These are phyloP conservation scores for Colletotrichum higginsianum DNA, from an alignment of 2,329 filamentous ascomycete species.

Conservation along the genomic window DNA sequence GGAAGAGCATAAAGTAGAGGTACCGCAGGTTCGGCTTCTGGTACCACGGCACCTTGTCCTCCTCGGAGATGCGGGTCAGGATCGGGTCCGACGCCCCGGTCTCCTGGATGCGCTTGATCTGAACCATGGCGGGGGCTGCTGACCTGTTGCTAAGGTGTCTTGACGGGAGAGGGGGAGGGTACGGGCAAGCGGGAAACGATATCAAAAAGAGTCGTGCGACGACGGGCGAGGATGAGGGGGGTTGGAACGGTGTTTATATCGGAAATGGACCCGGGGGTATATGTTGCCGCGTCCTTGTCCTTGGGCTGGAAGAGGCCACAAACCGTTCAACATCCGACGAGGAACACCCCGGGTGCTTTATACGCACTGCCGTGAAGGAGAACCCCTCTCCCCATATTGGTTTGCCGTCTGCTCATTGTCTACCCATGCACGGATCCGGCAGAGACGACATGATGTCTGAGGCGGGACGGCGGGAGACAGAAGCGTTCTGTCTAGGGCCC, in stretches of 20 bases:
- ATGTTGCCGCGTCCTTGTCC: slow-evolving; percentile 18
- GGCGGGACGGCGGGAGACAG: slow-evolving; percentile 37
- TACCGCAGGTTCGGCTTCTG: slow-evolving; percentile 71
- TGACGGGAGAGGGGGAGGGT: background rate
- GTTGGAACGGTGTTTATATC: slow-evolving; percentile 6
- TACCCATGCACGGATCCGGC: background rate
- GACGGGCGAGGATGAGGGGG: background rate
- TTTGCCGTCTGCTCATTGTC: background rate
- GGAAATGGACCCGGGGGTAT: slow-evolving; percentile 21
- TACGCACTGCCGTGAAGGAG: slow-evolving; percentile 12
- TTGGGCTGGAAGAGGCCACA: slow-evolving; percentile 7
- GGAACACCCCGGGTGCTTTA: slow-evolving; percentile 27
- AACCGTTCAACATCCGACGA: slow-evolving; percentile 4
- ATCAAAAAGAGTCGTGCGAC: background rate
- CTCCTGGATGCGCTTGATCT: slow-evolving; percentile 36
- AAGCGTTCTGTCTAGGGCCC: slow-evolving; percentile 18
- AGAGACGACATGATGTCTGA: slow-evolving; percentile 14
- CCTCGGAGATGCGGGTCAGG: slow-evolving; percentile 50
- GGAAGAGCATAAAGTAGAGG: slow-evolving; percentile 72
- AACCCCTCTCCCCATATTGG: background rate
- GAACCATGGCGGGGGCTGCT: slow-evolving; percentile 27
- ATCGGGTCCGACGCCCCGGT: slow-evolving; percentile 48
- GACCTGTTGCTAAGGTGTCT: background rate
- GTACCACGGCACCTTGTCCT: slow-evolving; percentile 66
- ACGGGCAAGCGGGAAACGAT: background rate